Conservation (phyloP, 345 rosid species). For the Rhodomyrtus tomentosa region DNA sequence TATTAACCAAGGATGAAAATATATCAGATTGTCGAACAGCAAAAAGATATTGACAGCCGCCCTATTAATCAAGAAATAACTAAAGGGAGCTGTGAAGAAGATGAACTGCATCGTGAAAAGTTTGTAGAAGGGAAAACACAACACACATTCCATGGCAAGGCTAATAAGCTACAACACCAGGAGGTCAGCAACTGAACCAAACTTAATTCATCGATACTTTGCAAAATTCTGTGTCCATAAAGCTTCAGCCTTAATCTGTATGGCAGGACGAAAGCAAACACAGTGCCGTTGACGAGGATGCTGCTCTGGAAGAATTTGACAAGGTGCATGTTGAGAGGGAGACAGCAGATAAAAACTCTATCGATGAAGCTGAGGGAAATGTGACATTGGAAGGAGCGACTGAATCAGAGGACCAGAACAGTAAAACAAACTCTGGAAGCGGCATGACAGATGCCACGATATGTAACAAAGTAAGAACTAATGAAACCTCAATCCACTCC, state of each 20-base stretch:
- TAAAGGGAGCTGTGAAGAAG: background rate
- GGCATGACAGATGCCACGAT: constrained; percentile 9
- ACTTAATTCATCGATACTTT: background rate
- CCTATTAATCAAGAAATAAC: background rate
- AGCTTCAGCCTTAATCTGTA: background rate
- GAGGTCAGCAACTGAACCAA: background rate
- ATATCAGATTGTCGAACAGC: background rate
- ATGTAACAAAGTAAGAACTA: constrained; percentile 28
- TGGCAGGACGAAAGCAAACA: background rate
- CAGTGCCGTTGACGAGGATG: background rate
- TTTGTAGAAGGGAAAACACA: background rate
- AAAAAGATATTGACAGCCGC: background rate
- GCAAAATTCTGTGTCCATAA: background rate
- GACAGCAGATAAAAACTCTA: background rate
- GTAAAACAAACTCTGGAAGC: constrained; percentile 2
- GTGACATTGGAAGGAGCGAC: background rate
- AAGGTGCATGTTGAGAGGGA: background rate
- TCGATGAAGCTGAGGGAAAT: constrained; percentile 2
- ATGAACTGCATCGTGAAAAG: background rate
- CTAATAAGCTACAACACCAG: background rate
- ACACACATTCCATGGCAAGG: background rate
- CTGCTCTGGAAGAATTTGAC: background rate
- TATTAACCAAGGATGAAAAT: background rate
- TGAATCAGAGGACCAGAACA: background rate
- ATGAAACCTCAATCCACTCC: background rate